A percentile compares a stretch with the other conserved stretches of the same genome.
Conservation (phyloP, 78 protist species). For the Parvularia atlantis region DNA sequence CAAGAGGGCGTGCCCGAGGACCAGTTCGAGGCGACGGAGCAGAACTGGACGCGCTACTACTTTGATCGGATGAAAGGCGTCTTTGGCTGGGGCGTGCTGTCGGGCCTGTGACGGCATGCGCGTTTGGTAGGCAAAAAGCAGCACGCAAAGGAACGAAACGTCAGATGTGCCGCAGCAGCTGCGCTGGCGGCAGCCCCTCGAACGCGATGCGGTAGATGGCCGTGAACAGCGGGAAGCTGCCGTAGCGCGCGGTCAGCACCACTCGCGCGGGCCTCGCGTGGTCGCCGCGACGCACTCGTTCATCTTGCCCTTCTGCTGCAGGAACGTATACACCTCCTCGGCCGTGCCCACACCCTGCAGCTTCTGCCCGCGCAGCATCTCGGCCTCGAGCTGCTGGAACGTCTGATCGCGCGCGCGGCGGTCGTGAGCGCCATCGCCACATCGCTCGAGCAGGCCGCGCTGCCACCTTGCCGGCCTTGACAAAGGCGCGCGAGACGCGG, state of each 20-base stretch:
- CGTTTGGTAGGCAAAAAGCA: too few relatives aligned
- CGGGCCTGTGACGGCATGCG: too few relatives aligned
- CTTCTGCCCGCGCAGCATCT: constrained; percentile 60
- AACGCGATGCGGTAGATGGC: constrained; percentile 17
- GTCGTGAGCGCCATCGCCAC: too few relatives aligned
- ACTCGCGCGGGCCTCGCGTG: too few relatives aligned
- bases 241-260: too few relatives aligned
- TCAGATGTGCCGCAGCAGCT: neutral
- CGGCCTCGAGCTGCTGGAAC: constrained; percentile 38
- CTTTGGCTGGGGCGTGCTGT: too few relatives aligned
- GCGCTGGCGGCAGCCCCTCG: constrained; percentile 4
- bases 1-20: too few relatives aligned
- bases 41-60: too few relatives aligned
- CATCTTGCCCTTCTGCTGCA: constrained; percentile 14
- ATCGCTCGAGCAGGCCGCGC: too few relatives aligned
- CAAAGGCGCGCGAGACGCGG: constrained; percentile 41
- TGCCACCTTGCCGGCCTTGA: constrained; percentile 8
- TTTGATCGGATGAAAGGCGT: too few relatives aligned
- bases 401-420: neutral
- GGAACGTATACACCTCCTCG: constrained; percentile 37
- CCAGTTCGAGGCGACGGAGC: too few relatives aligned
- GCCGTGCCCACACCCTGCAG: constrained; percentile 50
- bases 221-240: constrained; percentile 36
- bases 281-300: neutral
- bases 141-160: too few relatives aligned